Percentiles rank a stretch among this genome's conserved stretches.
Evolutionary conservation across 768 basidiomycete species (phyloP).

Genomic region (Naganishia vaughanmartiniae): DNA sequence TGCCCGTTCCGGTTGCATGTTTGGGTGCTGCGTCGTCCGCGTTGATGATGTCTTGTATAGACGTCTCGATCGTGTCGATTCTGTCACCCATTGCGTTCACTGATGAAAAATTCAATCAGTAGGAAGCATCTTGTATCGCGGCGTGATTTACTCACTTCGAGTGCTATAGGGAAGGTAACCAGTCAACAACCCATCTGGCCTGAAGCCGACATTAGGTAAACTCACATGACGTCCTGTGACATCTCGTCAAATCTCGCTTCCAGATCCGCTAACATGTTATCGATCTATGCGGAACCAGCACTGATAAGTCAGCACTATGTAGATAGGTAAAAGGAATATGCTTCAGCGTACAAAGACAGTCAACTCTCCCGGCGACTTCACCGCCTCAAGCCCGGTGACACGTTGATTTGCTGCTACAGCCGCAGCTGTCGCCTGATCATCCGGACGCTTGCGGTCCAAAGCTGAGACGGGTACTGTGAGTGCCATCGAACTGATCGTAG

Average conservation of each 20-base stretch:
- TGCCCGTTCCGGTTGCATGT: neutral
- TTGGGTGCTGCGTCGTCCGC: constrained; percentile 55
- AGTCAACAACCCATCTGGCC: constrained; percentile 20
- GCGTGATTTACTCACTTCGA: constrained; percentile 28
- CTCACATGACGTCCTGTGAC: constrained; percentile 75
- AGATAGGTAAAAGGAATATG: neutral
- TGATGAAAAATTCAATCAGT: constrained; percentile 48
- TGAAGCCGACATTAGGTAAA: constrained; percentile 56
- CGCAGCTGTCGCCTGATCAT: constrained; percentile 13
- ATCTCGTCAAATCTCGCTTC: constrained; percentile 88
- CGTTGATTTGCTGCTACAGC: constrained; percentile 19
- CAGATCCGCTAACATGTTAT: constrained; percentile 80
- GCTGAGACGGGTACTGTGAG: constrained; percentile 6
- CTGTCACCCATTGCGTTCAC: constrained; percentile 91
- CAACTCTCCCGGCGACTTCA: constrained; percentile 81
- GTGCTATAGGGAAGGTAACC: constrained; percentile 24
- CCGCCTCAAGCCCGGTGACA: constrained; percentile 34
- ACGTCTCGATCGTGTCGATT: constrained; percentile 81
- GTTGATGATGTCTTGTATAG: constrained; percentile 89
- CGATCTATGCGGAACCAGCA: constrained; percentile 61
- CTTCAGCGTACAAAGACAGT: constrained; percentile 77
- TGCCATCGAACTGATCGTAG: neutral
- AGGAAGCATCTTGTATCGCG: neutral
- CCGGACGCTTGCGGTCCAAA: constrained; percentile 2
- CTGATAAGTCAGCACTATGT: neutral